Evolutionary conservation across 495 filamentous ascomycete species (phyloP), one percentile per base, ranked within the genome.

Genomic region (Penicillium longicatenatum): DNA sequence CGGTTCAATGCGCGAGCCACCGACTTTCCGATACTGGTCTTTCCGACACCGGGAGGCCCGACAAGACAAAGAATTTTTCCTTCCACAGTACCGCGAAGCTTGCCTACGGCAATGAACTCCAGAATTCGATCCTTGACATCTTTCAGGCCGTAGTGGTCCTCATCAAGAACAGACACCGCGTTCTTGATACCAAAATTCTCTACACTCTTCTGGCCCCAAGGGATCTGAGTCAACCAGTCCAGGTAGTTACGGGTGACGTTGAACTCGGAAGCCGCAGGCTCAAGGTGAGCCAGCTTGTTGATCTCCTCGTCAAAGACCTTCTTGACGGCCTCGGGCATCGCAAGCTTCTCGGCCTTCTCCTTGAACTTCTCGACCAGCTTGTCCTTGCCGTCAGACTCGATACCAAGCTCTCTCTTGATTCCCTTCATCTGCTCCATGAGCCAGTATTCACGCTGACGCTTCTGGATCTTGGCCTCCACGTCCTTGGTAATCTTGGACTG

Each of bases 351-450:
- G 0, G 91, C 92, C 77, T 96, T 97, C 69, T 97, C 93, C 73
- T 89, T 93, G 76, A 98, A 99, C 67, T 89, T 94, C 73, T 98
- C 95, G 2, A 98, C 89, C 24, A 99, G 82, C 74, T 97, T 97
- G 57, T 99, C 94, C 71, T 97, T 99, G 31, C 95, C 94, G 65
- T 99, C 94, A 4, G 90, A 94, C 72, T 98, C 95, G 54, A 97
- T 91, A 14, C 95, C 95, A 20, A 99, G 82, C 70, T 99, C 95
- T 52, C 93, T 82, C 58, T 89, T 87, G 66, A 99, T 98, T n/a
- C 92, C 95, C 75, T 97, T 98, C 93, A 98, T 95, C 67, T 99
- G 95, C 71, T 99, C 94, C 91, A 94, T 93, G 19, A 99, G 77
- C 91, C 91, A 99, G 77, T 99, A 99, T 66, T 99, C 95, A 29